These are phyloP conservation scores for Aspergillus incahuasiensis DNA, from an alignment of 495 filamentous ascomycete species.

Conservation along the genomic window DNA sequence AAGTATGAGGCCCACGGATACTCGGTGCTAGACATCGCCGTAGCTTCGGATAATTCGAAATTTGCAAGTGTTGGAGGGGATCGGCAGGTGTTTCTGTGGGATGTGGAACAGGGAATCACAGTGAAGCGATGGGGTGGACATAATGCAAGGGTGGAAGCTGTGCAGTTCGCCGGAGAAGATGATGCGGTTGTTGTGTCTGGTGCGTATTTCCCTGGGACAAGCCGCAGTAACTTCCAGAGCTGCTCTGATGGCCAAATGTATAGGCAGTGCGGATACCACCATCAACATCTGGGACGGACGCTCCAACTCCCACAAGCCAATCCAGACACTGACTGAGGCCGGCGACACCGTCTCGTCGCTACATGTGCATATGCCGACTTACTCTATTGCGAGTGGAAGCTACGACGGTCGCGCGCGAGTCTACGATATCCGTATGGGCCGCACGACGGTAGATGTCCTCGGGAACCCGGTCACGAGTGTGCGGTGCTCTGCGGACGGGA, in stretches of 20 bases:
- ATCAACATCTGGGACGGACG: slow-evolving; percentile 83
- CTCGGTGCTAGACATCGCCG: slow-evolving; percentile 75
- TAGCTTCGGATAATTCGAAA: slow-evolving; percentile 69
- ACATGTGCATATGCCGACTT: slow-evolving; percentile 38
- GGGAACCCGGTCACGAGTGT: slow-evolving; percentile 60
- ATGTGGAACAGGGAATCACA: slow-evolving; percentile 74
- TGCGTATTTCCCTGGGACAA: slow-evolving; percentile 18
- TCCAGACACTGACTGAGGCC: slow-evolving; percentile 76
- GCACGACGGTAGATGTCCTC: slow-evolving; percentile 64
- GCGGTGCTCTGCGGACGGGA: slow-evolving; percentile 62
- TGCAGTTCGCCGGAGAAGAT: slow-evolving; percentile 70
- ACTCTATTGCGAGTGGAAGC: slow-evolving; percentile 57
- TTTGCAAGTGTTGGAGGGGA: slow-evolving; percentile 86
- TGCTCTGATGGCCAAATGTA: neutral
- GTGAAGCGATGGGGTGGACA: slow-evolving; percentile 72
- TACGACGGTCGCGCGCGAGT: slow-evolving; percentile 80
- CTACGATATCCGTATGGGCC: slow-evolving; percentile 87
- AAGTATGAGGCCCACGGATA: slow-evolving; percentile 87
- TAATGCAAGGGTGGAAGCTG: slow-evolving; percentile 66
- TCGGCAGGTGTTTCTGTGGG: slow-evolving; percentile 87
- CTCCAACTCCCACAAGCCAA: slow-evolving; percentile 56
- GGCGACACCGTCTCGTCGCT: slow-evolving; percentile 68
- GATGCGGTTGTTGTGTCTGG: slow-evolving; percentile 63
- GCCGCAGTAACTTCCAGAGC: neutral
- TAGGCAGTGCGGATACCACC: slow-evolving; percentile 74